A percentile compares a stretch with the other conserved stretches of the same genome.
phyloP scores from a whole-genome alignment of 495 filamentous ascomycete species.

The Trichoderma asperelloides region DNA sequence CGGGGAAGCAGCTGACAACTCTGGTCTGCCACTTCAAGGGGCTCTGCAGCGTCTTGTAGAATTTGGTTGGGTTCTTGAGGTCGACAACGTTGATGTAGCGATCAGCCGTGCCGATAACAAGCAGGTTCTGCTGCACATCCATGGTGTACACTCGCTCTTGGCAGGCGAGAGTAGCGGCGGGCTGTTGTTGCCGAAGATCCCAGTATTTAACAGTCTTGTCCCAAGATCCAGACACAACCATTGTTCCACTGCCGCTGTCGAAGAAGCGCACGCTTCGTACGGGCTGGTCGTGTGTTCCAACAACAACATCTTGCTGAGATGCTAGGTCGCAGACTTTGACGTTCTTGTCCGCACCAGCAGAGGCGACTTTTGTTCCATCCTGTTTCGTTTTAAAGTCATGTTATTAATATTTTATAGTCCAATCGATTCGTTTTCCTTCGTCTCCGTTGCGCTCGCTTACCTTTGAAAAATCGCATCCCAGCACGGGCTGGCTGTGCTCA shows the following conservation, averaged over 20 bases:
- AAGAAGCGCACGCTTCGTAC: slow-evolving; percentile 75
- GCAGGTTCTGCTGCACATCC: slow-evolving; percentile 71
- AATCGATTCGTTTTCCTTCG: not conserved
- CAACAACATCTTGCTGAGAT: slow-evolving; percentile 46
- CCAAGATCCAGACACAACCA: slow-evolving; percentile 87
- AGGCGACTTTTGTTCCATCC: slow-evolving; percentile 64
- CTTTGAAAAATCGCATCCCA: slow-evolving; percentile 72
- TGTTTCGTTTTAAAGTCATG: slow-evolving; percentile 13
- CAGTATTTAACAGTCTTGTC: slow-evolving; percentile 95
- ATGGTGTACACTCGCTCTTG: slow-evolving; percentile 85
- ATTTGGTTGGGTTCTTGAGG: slow-evolving; percentile 67
- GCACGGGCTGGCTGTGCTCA: slow-evolving; percentile 62
- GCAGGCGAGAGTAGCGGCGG: slow-evolving; percentile 55
- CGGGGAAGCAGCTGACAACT: slow-evolving; percentile 82
- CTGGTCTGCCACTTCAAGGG: slow-evolving; percentile 93
- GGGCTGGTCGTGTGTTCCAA: slow-evolving; percentile 72
- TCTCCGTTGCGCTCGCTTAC: slow-evolving; percentile 37
- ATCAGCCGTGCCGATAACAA: slow-evolving; percentile 88
- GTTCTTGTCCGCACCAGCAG: slow-evolving; percentile 76
- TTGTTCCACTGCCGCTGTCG: slow-evolving; percentile 44
- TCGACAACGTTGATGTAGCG: slow-evolving; percentile 87
- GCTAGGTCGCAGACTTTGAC: slow-evolving; percentile 68
- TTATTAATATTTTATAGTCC: not conserved
- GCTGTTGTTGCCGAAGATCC: slow-evolving; percentile 61
- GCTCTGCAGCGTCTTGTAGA: slow-evolving; percentile 82